Evolutionary conservation across 192 early-diverging fungal genomes (phyloP).

Genomic region (Glomus cerebriforme): DNA sequence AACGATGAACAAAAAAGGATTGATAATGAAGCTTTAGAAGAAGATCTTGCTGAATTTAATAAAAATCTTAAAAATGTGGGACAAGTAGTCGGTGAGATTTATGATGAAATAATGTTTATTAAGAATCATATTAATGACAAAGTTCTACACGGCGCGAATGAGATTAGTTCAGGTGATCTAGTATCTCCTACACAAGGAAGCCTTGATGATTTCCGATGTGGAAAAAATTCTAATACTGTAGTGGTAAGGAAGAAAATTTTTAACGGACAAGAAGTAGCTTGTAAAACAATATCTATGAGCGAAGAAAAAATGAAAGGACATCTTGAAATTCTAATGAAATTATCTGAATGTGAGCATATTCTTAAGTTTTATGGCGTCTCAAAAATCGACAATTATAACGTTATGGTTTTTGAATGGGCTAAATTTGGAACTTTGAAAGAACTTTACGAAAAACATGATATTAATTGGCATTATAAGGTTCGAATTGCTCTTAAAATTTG

Average conservation of each 20-base stretch:
- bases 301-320: not conserved
- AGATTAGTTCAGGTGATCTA: no score
- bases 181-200: no score
- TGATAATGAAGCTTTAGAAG: not conserved
- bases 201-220: no score
- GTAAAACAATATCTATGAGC: not conserved
- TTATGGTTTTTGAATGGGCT: constrained; percentile 30
- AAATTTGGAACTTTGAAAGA: not conserved
- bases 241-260: no score
- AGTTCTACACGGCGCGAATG: no score
- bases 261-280: no score
- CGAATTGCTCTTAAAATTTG: constrained; percentile 22
- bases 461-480: constrained; percentile 10
- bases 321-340: constrained; percentile 1
- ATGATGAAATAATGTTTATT: no score
- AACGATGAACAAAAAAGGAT: not conserved
- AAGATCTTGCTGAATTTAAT: not conserved
- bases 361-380: constrained; percentile 25
- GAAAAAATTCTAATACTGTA: no score
- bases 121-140: no score
- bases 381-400: not conserved
- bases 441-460: not conserved
- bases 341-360: constrained; percentile 1
- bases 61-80: not conserved
- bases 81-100: no score